Base-by-base conservation (phyloP, 164 flowering plant species). In the Paratinospora sagittata region DNA sequence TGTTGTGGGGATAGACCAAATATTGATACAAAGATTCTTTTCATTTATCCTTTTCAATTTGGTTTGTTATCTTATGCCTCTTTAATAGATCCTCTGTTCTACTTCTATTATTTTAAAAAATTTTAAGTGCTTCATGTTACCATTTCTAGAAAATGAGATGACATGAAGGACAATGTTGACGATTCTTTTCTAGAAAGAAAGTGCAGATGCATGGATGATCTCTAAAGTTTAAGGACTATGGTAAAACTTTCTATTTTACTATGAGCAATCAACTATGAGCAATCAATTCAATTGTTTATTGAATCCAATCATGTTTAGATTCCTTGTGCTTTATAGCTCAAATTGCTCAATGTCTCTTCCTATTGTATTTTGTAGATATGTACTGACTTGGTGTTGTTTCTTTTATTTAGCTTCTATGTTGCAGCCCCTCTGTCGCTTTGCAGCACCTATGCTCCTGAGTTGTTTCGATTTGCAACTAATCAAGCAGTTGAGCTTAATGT, bases 351-450 rank as follows among this genome's bases (percentile, higher is more conserved):
- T 33, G 9, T 26, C 13, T 68, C 23, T 68, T 47, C n/a, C 21
- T 10, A 10, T 2, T n/a, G 4, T 30, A 30, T 30, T n/a, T 4
- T 10, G 17, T 12, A 19, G 27, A 27, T 27, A n/a, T 61, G 52
- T 74, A 34, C 64, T 77, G 45, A 65, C 14, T 47, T 55, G 43
- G 30, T 74, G 68, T 75, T 67, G 43, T 68, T 71, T 69, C 69
- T 77, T 43, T 70, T 68, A 69, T 41, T 65, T 78, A 95, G 99
- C 78, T 96, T 86, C 81, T 93, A 90, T 63, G 80, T 82, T 39
- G 95, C 90, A 70, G 97, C 93, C 24, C 99, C 99, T 21, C 71
- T 90, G 33, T 91, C 98, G 58, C 87, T 96, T 52, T 86, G 91
- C 81, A 79, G 87, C 76, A 73, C 52, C 52, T 79, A 65, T 80